Evolutionary conservation across 2,329 filamentous ascomycete species (phyloP), one percentile per base, ranked within the genome.

Genomic region (Hymenoscyphus infarciens): DNA sequence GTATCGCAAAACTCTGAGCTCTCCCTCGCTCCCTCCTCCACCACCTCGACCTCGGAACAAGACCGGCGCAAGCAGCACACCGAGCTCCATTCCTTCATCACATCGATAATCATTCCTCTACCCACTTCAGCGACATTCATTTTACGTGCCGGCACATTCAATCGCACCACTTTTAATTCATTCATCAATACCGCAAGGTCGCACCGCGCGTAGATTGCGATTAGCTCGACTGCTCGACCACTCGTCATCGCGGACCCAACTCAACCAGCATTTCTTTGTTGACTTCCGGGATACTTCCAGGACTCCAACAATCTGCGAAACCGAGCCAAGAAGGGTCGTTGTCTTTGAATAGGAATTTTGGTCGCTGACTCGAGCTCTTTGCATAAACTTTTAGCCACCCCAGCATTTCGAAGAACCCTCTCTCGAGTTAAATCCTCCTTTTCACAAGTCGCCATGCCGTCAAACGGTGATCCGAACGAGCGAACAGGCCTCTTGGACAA

Each of bases 401-500:
- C 66, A 22, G 56, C 56, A 25, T 70, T 63, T 64, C 66, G 67
- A 61, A 66, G 63, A 66, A 56, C 67, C 59, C 16, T 72, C 5
- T 62, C 66, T 38, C 67, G 67, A 42, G 63, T 55, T 10, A 64
- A 31, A 35, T 66, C 65, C 11, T 63, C 63, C 56, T 29, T 6
- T 33, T 39, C 57, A 33, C 56, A 22, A 54, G 38, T 27, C 61
- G 57, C 52, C n/a, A 68, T 67, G 66, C 29, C 61, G 42, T 31
- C 62, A 62, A 70, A 71, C 58, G 67, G 68, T 31, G 57, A 49
- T 22, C 61, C 64, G 54, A 67, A 62, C 54, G 72, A 73, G 63
- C 63, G 55, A 29, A 71, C 70, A 7, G 65, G 67, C n/a, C 59
- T 73, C 59, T 63, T 73, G 56, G 64, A 64, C 49, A 63, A 66